Base-by-base conservation (phyloP, 1,139 yeast species). In the Debaryomyces psychrophilus region DNA sequence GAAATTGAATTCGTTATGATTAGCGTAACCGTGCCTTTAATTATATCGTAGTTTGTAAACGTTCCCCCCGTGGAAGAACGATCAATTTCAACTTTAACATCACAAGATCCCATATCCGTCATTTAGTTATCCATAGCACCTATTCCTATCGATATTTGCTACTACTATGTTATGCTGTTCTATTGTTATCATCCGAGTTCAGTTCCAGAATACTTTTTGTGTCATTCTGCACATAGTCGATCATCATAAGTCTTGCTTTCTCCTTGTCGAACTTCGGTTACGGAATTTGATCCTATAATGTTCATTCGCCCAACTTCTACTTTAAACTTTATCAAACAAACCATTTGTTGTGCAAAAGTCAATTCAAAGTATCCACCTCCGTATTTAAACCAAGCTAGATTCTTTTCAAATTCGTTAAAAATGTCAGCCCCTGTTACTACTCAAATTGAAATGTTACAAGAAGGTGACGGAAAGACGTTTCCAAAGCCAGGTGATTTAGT, bases 401-500 rank as follows among this genome's bases (percentile, higher is more conserved):
- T 18, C 2, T 47, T 37, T 23, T 42, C 48, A 14, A 41, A 25
- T 37, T 31, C 36, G 8, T 20, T 31, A 14, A 52, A 33, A 41
- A 71, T 71, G 77, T 71, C 77, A 44, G 71, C 74, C 51, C 76
- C 74, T 45, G 59, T 65, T 41, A 66, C 73, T 44, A 72, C 79
- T 43, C 69, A 72, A 59, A 65, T 75, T 52, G 78, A 74, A 59
- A 62, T 71, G 56, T 52, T 73, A 52, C 77, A 72, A 61, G 73
- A 68, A 71, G 87, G 95, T 69, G 97, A 92, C 67, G 96, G 95
- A 55, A 79, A 77, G 67, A 86, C 84, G 61, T 90, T 78, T 82
- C 97, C 98, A 62, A 77, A 85, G 69, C 67, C 76, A 43, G 97
- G 97, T 59, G 97, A 90, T 72, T 73, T 77, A 55, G 95, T 92